phyloP scores from a whole-genome alignment of 345 rosid species.

The Murraya koenigii region DNA sequence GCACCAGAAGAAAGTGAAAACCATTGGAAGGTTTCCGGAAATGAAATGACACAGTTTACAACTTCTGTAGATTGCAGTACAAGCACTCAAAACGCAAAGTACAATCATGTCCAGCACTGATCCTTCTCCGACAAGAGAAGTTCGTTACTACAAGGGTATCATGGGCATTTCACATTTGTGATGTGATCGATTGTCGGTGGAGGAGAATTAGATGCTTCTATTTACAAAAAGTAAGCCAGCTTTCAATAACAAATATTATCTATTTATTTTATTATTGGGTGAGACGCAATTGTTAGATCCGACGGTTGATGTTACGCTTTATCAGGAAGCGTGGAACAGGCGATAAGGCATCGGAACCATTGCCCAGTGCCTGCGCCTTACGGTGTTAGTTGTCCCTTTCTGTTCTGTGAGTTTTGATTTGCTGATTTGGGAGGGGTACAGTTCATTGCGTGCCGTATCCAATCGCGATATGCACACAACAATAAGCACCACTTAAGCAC shows the following conservation, averaged over 20 bases:
- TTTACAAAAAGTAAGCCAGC: not conserved
- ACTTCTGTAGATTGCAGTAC: not conserved
- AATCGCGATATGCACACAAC: too few relatives aligned
- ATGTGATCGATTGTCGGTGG: constrained; percentile 10
- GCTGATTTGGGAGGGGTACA: not conserved
- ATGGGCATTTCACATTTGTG: not conserved
- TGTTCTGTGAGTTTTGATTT: not conserved
- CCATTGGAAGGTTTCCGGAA: not conserved
- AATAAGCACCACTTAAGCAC: too few relatives aligned
- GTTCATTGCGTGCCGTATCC: not conserved
- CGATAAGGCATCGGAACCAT: not conserved
- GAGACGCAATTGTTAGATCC: constrained; percentile 2
- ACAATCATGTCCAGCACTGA: constrained; percentile 9
- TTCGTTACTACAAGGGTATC: constrained; percentile 23
- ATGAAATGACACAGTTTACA: too few relatives aligned
- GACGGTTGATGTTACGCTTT: constrained; percentile 7
- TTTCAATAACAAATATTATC: too few relatives aligned
- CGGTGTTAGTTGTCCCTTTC: not conserved
- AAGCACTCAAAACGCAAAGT: constrained; percentile 10
- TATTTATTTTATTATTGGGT: not conserved
- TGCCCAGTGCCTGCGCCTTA: too few relatives aligned
- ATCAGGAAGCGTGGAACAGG: not conserved
- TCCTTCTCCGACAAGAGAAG: not conserved
- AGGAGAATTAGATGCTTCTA: constrained; percentile 6
- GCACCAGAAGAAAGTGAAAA: not conserved